Percentiles rank a stretch among this genome's conserved stretches.
These are phyloP conservation scores for Pichia sp. DNA, from an alignment of 1,139 yeast species.

Conservation along the genomic window DNA sequence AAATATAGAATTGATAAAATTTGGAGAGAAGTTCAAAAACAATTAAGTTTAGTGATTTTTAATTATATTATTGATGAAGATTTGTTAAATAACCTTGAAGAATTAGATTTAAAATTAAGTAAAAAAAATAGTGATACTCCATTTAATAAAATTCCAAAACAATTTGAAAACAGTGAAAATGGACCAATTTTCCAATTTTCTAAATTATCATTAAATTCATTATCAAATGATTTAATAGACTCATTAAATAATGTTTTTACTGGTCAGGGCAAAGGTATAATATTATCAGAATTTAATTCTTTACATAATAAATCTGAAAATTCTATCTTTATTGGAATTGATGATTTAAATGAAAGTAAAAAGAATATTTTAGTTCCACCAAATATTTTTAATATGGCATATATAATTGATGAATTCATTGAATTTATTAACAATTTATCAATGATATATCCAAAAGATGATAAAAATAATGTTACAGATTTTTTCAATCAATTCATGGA, in stretches of 20 bases:
- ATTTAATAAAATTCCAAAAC: constrained; percentile 21
- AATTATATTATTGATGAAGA: constrained; percentile 45
- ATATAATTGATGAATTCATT: constrained; percentile 57
- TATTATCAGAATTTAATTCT: constrained; percentile 5
- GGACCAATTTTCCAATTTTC: constrained; percentile 44
- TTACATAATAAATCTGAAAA: constrained; percentile 7
- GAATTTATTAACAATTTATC: constrained; percentile 49
- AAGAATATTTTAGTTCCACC: constrained; percentile 69
- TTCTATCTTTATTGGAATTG: constrained; percentile 47
- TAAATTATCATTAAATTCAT: constrained; percentile 33
- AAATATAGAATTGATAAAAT: constrained; percentile 44
- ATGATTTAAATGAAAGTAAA: constrained; percentile 38
- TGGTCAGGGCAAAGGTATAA: constrained; percentile 32
- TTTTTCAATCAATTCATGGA: constrained; percentile 66
- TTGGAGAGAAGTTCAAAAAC: constrained; percentile 55
- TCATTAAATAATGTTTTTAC: constrained; percentile 57
- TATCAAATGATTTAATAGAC: constrained; percentile 27
- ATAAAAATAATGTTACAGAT: constrained; percentile 29
- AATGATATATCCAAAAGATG: constrained; percentile 22
- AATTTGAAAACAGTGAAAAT: constrained; percentile 19
- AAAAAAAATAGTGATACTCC: constrained; percentile 18
- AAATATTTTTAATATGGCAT: constrained; percentile 76
- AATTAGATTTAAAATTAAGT: constrained; percentile 14
- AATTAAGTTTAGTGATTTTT: constrained; percentile 48
- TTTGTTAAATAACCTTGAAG: constrained; percentile 22